These are phyloP conservation scores for Trematosphaeria pertusa DNA, from an alignment of 2,329 filamentous ascomycete species.

Conservation along the genomic window DNA sequence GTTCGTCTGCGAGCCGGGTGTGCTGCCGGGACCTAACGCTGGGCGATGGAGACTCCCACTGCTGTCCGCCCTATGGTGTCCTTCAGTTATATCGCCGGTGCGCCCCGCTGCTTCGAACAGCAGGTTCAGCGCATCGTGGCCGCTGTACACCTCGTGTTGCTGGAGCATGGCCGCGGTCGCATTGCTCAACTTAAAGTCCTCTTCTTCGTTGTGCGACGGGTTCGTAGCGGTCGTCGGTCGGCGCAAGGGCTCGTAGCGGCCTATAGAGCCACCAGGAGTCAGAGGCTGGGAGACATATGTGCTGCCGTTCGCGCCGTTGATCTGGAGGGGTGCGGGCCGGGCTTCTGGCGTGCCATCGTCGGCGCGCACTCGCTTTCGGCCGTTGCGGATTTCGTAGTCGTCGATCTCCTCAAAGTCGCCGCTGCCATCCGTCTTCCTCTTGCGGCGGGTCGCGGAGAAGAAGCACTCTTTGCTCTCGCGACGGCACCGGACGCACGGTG, in stretches of 20 bases:
- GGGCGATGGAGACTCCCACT: conserved; percentile 48
- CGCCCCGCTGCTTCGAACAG: conserved; percentile 80
- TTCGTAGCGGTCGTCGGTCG: conserved; percentile 59
- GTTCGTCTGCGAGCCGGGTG: conserved; percentile 44
- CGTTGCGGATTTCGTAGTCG: conserved; percentile 76
- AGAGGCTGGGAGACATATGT: conserved; percentile 60
- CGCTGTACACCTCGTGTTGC: conserved; percentile 78
- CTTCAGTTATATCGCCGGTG: conserved; percentile 57
- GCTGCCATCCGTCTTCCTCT: conserved; percentile 74
- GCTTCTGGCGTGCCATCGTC: conserved; percentile 56
- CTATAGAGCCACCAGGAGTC: conserved; percentile 70
- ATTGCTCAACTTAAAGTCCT: conserved; percentile 66
- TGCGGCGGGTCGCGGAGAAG: conserved; percentile 93
- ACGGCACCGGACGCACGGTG: conserved; percentile 90
- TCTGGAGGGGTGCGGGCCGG: conserved; percentile 37
- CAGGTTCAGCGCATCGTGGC: conserved; percentile 89
- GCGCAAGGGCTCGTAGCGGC: conserved; percentile 69
- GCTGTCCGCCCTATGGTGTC: conserved; percentile 57
- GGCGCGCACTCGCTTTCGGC: conserved; percentile 69
- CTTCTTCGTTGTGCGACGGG: conserved; percentile 51
- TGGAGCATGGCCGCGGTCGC: conserved; percentile 66
- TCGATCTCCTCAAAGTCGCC: conserved; percentile 52
- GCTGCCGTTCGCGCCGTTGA: conserved; percentile 24
- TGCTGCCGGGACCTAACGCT: conserved; percentile 33
- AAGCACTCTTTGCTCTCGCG: conserved; percentile 96